Conservation (phyloP, 2,329 filamentous ascomycete species). For the Penicillium oxalicum region DNA sequence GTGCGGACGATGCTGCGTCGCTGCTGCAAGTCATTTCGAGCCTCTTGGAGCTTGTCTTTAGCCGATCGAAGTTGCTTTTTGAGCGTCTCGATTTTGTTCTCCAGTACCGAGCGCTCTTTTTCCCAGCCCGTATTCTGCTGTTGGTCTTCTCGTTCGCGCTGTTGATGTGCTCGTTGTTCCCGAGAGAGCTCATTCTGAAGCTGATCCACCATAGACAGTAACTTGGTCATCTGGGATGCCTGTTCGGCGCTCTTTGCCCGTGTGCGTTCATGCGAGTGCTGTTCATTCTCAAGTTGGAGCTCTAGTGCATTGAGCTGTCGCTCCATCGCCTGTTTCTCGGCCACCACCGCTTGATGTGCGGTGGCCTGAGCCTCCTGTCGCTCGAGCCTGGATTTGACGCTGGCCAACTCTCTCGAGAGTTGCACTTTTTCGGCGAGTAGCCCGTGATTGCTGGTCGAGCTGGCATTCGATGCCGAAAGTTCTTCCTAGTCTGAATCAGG, state of each 20-base stretch:
- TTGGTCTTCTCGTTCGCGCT: slow-evolving; percentile 46
- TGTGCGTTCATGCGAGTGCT: slow-evolving; percentile 59
- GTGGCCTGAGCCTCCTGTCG: slow-evolving; percentile 54
- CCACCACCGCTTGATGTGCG: slow-evolving; percentile 61
- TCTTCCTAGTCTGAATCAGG: slow-evolving; percentile 53
- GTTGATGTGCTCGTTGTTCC: slow-evolving; percentile 45
- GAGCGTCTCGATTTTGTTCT: slow-evolving; percentile 64
- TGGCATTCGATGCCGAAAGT: slow-evolving; percentile 60
- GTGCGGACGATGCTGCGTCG: slow-evolving; percentile 33
- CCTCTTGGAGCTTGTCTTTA: slow-evolving; percentile 68
- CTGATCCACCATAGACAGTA: slow-evolving; percentile 41
- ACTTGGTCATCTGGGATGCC: slow-evolving; percentile 36
- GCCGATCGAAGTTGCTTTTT: slow-evolving; percentile 63
- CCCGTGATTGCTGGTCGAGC: slow-evolving; percentile 64
- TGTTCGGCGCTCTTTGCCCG: slow-evolving; percentile 32
- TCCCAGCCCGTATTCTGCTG: slow-evolving; percentile 57
- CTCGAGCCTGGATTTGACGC: slow-evolving; percentile 56
- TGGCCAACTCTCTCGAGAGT: slow-evolving; percentile 54
- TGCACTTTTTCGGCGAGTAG: slow-evolving; percentile 61
- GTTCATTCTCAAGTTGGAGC: slow-evolving; percentile 77
- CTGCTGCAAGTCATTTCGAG: slow-evolving; percentile 46
- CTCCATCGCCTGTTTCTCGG: slow-evolving; percentile 74
- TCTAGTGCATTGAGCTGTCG: slow-evolving; percentile 71
- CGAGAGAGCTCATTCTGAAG: slow-evolving; percentile 47
- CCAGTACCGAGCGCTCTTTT: slow-evolving; percentile 57